Evolutionary conservation across 164 flowering plant species (phyloP).

Genomic region (Paratinospora sagittata): DNA sequence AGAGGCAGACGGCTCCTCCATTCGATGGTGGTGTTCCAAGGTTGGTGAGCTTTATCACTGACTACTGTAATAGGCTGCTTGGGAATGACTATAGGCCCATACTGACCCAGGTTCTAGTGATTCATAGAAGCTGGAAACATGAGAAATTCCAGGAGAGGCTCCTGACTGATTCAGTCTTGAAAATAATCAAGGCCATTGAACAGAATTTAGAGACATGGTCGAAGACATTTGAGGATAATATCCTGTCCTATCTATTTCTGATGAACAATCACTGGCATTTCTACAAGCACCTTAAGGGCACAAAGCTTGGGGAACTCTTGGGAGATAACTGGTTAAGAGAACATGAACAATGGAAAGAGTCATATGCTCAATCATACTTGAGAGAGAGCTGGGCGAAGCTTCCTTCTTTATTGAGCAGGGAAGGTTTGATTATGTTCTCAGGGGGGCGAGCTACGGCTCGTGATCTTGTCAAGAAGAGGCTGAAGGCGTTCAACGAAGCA

Average conservation of each 20-base stretch:
- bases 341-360: constrained; percentile 72
- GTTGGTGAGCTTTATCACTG: constrained; percentile 64
- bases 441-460: constrained; percentile 92
- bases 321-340: constrained; percentile 68
- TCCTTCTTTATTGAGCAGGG: constrained; percentile 64
- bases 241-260: constrained; percentile 53
- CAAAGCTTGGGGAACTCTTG: constrained; percentile 64
- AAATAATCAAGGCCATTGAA: constrained; percentile 65
- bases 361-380: constrained; percentile 48
- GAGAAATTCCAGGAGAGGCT: constrained; percentile 65
- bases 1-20: constrained; percentile 70
- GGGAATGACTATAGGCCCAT: constrained; percentile 71
- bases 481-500: constrained; percentile 66
- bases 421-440: constrained; percentile 72
- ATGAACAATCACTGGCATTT: constrained; percentile 89
- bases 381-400: constrained; percentile 85
- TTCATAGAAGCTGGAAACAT: constrained; percentile 74
- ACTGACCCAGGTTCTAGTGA: constrained; percentile 65
- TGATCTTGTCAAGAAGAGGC: constrained; percentile 74
- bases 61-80: constrained; percentile 66
- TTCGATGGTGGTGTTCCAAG: constrained; percentile 78
- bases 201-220: constrained; percentile 72
- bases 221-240: constrained; percentile 51
- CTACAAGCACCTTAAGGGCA: constrained; percentile 60
- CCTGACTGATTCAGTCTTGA: constrained; percentile 45